Percentiles rank a stretch among this genome's conserved stretches.
Evolutionary conservation across 2,329 filamentous ascomycete species (phyloP).

Genomic region (Pseudogymnoascus sp.): DNA sequence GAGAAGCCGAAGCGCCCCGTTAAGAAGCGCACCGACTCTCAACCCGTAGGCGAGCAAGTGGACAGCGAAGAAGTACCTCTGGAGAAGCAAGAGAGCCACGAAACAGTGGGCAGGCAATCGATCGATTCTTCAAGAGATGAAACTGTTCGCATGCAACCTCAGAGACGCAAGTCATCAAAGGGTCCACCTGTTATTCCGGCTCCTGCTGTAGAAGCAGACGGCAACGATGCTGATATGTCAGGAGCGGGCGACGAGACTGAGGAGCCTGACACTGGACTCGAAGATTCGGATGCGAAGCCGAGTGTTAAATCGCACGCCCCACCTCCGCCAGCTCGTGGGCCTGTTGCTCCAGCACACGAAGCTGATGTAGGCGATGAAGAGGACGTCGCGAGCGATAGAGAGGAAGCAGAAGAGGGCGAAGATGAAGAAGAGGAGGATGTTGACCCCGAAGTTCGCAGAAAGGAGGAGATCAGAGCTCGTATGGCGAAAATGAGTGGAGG

Average conservation of each 20-base stretch:
- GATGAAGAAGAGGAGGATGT: constrained; percentile 77
- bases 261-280: constrained; percentile 56
- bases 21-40: constrained; percentile 55
- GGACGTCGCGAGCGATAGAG: constrained; percentile 35
- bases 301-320: constrained; percentile 17
- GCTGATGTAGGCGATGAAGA: constrained; percentile 40
- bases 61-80: constrained; percentile 30
- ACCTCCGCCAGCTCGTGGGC: constrained; percentile 32
- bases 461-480: constrained; percentile 80
- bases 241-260: constrained; percentile 57
- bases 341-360: constrained; percentile 30
- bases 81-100: constrained; percentile 42
- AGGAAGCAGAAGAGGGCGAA: constrained; percentile 46
- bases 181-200: constrained; percentile 27
- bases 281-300: constrained; percentile 61
- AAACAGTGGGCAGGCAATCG: constrained; percentile 41
- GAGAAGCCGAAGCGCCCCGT: constrained; percentile 76
- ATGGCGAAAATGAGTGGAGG: constrained; percentile 99
- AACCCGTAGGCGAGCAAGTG: constrained; percentile 30
- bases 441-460: constrained; percentile 77
- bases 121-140: constrained; percentile 38
- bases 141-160: constrained; percentile 34
- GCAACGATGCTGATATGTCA: constrained; percentile 58
- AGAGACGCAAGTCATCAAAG: constrained; percentile 46
- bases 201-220: constrained; percentile 35